A percentile compares a stretch with the other conserved stretches of the same genome.
Conservation (phyloP, 768 basidiomycete species). For the Lactifluus rugatus region DNA sequence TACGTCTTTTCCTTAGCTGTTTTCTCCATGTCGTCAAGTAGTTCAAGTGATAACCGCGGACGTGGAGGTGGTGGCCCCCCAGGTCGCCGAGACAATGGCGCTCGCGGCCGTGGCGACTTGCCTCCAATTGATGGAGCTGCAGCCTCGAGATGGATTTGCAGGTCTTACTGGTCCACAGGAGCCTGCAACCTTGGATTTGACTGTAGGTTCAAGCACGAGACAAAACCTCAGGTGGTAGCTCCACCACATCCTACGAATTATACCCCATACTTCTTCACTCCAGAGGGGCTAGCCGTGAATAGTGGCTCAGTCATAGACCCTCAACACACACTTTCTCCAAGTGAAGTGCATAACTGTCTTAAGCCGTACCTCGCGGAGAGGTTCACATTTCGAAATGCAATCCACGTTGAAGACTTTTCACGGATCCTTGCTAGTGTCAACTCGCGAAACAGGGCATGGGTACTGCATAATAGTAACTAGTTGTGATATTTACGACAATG, state of each 20-base stretch:
- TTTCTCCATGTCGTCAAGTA: background rate
- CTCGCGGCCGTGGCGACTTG: background rate
- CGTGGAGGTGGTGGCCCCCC: background rate
- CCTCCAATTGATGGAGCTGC: background rate
- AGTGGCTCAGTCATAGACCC: slow-evolving; percentile 4
- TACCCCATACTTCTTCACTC: slow-evolving; percentile 18
- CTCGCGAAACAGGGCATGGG: slow-evolving; percentile 21
- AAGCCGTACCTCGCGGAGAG: slow-evolving; percentile 20
- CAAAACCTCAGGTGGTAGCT: slow-evolving; percentile 3
- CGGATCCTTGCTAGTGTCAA: slow-evolving; percentile 20
- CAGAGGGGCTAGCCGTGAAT: slow-evolving; percentile 17
- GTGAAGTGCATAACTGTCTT: slow-evolving; percentile 23
- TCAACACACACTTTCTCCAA: slow-evolving; percentile 14
- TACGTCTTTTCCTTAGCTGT: background rate
- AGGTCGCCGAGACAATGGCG: slow-evolving; percentile 1
- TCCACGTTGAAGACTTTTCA: slow-evolving; percentile 22
- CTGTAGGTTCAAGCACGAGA: slow-evolving; percentile 24
- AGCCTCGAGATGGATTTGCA: slow-evolving; percentile 22
- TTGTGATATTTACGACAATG: background rate
- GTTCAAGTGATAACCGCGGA: background rate
- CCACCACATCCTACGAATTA: background rate
- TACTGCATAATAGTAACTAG: slow-evolving; percentile 1
- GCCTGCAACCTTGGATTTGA: slow-evolving; percentile 23
- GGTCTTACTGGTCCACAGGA: slow-evolving; percentile 25
- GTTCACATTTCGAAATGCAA: slow-evolving; percentile 20